Percentiles rank a stretch among this genome's conserved stretches.
These are phyloP conservation scores for Scalesia atractyloides DNA, from an alignment of 129 eudicot species.

Conservation along the genomic window DNA sequence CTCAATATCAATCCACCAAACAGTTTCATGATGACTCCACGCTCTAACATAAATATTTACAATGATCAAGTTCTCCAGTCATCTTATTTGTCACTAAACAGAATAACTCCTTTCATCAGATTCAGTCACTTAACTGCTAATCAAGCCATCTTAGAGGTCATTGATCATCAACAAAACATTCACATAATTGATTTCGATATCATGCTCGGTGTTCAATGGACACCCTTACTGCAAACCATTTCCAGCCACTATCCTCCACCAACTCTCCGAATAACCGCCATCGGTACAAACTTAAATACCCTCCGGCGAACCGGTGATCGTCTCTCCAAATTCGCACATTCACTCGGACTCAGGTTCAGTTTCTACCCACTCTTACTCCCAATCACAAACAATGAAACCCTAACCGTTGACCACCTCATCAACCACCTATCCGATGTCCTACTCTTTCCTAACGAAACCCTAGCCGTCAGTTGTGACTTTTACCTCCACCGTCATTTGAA, in stretches of 20 bases:
- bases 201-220: slow-evolving; percentile 93
- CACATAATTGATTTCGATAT: slow-evolving; percentile 82
- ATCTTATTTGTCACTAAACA: slow-evolving; percentile 64
- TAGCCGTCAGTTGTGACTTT: slow-evolving; percentile 68
- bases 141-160: slow-evolving; percentile 80
- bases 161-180: slow-evolving; percentile 38
- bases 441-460: slow-evolving; percentile 50
- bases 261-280: slow-evolving; percentile 62
- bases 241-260: slow-evolving; percentile 51
- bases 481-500: too few relatives aligned
- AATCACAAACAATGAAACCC: slow-evolving; percentile 13
- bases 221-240: slow-evolving; percentile 78
- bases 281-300: slow-evolving; percentile 49
- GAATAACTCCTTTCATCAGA: slow-evolving; percentile 76
- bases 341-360: slow-evolving; percentile 64
- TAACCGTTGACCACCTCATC: slow-evolving; percentile 34
- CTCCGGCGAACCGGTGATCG: slow-evolving; percentile 73
- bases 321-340: slow-evolving; percentile 57
- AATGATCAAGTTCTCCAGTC: slow-evolving; percentile 54
- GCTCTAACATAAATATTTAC: too few relatives aligned
- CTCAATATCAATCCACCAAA: background rate
- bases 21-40: too few relatives aligned
- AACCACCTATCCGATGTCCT: slow-evolving; percentile 26
- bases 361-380: slow-evolving; percentile 54
- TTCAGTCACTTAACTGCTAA: slow-evolving; percentile 86